A percentile compares a stretch with the other conserved stretches of the same genome.
phyloP scores from a whole-genome alignment of 495 filamentous ascomycete genomes.

The Aspergillus coremiiformis region DNA sequence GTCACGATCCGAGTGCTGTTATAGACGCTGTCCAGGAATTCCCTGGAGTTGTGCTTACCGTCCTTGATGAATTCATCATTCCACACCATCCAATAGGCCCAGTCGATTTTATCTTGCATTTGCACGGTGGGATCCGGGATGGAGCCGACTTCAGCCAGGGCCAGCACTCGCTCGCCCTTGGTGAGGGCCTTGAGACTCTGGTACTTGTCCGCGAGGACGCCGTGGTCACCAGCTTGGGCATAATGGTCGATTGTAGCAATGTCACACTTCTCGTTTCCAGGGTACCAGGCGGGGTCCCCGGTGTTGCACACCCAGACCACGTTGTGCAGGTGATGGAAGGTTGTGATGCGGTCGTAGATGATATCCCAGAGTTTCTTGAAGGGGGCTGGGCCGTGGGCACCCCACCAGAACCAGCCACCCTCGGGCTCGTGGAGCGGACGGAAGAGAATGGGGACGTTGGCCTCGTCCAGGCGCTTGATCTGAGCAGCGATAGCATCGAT shows the following conservation, averaged over 20 bases:
- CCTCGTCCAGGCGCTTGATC: neutral
- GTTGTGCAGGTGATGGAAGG: slow-evolving; percentile 1
- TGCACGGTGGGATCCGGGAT: slow-evolving; percentile 4
- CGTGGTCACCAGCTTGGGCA: slow-evolving; percentile 1
- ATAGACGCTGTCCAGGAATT: neutral
- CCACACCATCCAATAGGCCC: slow-evolving; percentile 7
- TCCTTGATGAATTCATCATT: slow-evolving; percentile 6
- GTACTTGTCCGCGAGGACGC: neutral
- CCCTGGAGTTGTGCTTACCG: neutral
- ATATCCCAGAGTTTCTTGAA: slow-evolving; percentile 2
- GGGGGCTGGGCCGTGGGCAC: neutral
- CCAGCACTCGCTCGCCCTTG: neutral
- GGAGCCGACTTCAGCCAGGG: slow-evolving; percentile 2
- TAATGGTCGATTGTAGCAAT: slow-evolving; percentile 4
- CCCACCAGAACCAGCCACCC: slow-evolving; percentile 10
- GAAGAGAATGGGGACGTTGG: slow-evolving; percentile 3
- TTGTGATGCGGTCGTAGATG: slow-evolving; percentile 1
- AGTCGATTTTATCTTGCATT: neutral
- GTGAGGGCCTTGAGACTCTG: neutral
- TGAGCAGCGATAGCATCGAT: slow-evolving; percentile 7
- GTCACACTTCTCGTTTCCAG: slow-evolving; percentile 5
- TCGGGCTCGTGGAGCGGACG: slow-evolving; percentile 7
- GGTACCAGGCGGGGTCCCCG: neutral
- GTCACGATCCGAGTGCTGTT: neutral
- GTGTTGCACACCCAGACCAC: slow-evolving; percentile 5